A percentile compares a stretch with the other conserved stretches of the same genome.
phyloP scores from a whole-genome alignment of 768 basidiomycete genomes.

The Tricholoma matsutake region DNA sequence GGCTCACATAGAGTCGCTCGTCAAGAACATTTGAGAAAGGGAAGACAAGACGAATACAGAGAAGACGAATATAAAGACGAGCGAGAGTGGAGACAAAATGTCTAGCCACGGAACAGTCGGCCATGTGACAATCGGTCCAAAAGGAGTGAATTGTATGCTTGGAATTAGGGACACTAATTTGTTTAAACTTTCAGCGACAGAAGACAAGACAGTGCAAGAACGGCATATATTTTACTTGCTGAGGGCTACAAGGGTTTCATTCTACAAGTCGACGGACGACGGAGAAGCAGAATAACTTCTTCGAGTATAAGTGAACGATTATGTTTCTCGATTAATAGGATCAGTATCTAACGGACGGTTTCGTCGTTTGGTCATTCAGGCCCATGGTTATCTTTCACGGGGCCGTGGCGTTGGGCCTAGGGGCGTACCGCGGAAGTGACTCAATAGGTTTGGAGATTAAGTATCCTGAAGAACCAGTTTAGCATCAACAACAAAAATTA shows the following conservation, averaged over 20 bases:
- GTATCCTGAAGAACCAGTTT: slow-evolving; percentile 35
- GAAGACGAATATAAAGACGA: background rate
- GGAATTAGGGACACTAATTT: background rate
- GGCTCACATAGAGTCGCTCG: background rate
- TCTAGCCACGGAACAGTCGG: background rate
- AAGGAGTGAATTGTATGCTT: background rate
- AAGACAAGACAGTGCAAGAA: background rate
- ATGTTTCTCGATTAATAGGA: background rate
- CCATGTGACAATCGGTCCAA: background rate
- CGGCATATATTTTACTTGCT: slow-evolving; percentile 7
- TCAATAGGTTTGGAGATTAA: slow-evolving; percentile 62
- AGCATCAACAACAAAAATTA: background rate
- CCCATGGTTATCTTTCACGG: slow-evolving; percentile 6
- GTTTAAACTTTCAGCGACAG: background rate
- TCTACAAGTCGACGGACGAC: background rate
- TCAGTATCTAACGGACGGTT: background rate
- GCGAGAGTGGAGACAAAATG: background rate
- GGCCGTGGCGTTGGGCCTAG: slow-evolving; percentile 26
- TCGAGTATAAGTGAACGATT: background rate
- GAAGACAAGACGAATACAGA: background rate
- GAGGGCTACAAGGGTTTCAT: slow-evolving; percentile 5
- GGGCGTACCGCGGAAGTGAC: slow-evolving; percentile 55
- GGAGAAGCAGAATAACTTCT: background rate
- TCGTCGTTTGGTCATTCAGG: background rate
- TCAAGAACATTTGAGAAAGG: background rate